These are phyloP conservation scores for Rhizophagus sp. DNA, from an alignment of 192 early-diverging fungal genomes.

Conservation along the genomic window DNA sequence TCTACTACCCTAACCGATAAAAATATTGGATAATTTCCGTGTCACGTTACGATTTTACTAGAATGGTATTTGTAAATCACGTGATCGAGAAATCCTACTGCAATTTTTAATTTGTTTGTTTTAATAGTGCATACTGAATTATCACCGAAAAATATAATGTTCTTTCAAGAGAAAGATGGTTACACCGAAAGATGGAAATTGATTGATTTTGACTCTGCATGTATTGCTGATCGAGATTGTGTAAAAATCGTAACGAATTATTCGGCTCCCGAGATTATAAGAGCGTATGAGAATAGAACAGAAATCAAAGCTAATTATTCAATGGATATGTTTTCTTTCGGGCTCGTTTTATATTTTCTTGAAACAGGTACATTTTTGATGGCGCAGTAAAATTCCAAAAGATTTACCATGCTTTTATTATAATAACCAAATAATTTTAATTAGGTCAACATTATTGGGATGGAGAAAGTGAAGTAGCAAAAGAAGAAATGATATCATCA, in stretches of 20 bases:
- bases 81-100: too few species aligned
- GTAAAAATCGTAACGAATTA: not conserved
- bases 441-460: not conserved
- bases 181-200: not conserved
- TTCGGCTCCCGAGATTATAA: not conserved
- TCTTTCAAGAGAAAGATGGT: not conserved
- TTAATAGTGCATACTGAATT: slow-evolving; percentile 5
- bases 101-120: too few species aligned
- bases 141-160: slow-evolving; percentile 5
- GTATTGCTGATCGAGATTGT: not conserved
- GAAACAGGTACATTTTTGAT: not conserved
- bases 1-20: not conserved
- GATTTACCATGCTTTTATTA: not conserved
- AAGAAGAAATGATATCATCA: too few species aligned
- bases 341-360: not conserved
- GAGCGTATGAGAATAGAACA: not conserved
- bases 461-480: too few species aligned
- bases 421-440: too few species aligned
- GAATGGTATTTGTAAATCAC: too few species aligned
- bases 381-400: not conserved
- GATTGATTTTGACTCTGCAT: slow-evolving; percentile 1
- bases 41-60: too few species aligned
- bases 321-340: slow-evolving; percentile 17
- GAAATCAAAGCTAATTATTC: not conserved
- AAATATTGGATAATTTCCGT: too few species aligned